Evolutionary conservation across 176 grass and related monocot species (phyloP), one percentile per base, ranked within the genome.

Genomic region (Urochloa ruziziensis): DNA sequence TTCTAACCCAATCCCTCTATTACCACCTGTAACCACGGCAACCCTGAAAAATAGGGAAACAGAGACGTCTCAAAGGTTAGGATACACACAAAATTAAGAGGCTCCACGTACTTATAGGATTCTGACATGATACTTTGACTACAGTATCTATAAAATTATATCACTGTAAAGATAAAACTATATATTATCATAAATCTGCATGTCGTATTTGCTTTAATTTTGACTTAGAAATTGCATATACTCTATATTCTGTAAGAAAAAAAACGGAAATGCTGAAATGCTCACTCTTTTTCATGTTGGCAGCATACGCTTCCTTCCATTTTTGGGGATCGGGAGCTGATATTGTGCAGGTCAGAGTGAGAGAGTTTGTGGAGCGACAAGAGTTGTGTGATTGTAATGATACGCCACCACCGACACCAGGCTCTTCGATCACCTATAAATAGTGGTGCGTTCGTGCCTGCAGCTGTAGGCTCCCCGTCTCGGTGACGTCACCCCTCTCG

Each of bases 1-100:
- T 32, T 87, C 87, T 17, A 93, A 28, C 10, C 84, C 91, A 9
- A 92, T 70, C 6, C 86, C 90, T 80, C 74, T 89, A 51, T 83
- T 89, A 2, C 19, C 86, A 2, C 90, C 91, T 4, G 91, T 90
- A 10, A 90, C 91, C 32, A 90, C 19, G 12, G 87, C 91, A 65
- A 92, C 79, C 62, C 91, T 92, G 70, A 57, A 75, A 21, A 19
- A 43, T 30, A 34, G 19, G 32, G 37, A 58, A 37, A 21, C 47
- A 47, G 24, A n/a, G 17, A 2, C 10, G 15, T 54, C 52, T 68
- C 35, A 25, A 42, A 14, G 1, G 35, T 66, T 66, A 66, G 33
- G 30, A 37, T 36, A 36, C 32, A 37, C 63, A 36, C 1, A 4
- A 21, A 66, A 66, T 48, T 2, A 54, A 54, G 52, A 54, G 52